Percentiles rank a stretch among this genome's conserved stretches.
These are phyloP conservation scores for Trichoderma semiorbis DNA, from an alignment of 2,329 filamentous ascomycete genomes.

Conservation along the genomic window DNA sequence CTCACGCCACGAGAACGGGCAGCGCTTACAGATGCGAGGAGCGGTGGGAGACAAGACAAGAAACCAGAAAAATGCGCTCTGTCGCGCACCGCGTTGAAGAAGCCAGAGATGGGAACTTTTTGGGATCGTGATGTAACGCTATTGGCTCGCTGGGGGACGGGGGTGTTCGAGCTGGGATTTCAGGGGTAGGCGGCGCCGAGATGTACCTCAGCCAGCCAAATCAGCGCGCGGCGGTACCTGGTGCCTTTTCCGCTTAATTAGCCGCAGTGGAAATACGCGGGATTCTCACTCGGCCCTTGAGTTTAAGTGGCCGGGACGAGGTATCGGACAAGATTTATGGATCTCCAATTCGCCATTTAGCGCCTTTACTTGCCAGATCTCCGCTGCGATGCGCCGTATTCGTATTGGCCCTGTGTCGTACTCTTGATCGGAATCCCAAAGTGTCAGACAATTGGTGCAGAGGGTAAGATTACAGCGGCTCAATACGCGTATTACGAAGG, in stretches of 20 bases:
- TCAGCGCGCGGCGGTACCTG: background rate
- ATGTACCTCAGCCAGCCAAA: background rate
- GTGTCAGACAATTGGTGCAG: background rate
- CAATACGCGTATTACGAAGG: background rate
- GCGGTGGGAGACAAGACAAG: background rate
- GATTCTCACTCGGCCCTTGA: background rate
- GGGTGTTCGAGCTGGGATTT: slow-evolving; percentile 5
- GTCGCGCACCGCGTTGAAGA: slow-evolving; percentile 12
- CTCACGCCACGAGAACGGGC: background rate
- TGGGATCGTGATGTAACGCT: slow-evolving; percentile 20
- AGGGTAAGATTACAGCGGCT: background rate
- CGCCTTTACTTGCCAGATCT: background rate
- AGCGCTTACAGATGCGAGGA: slow-evolving; percentile 1
- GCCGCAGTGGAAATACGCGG: slow-evolving; percentile 6
- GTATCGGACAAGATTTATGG: background rate
- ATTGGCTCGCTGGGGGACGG: slow-evolving; percentile 18
- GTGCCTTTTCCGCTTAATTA: background rate
- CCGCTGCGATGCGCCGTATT: slow-evolving; percentile 2
- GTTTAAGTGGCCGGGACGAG: background rate
- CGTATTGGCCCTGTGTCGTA: slow-evolving; percentile 7
- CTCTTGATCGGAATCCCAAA: slow-evolving; percentile 10
- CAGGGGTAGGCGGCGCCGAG: background rate
- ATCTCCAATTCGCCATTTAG: background rate
- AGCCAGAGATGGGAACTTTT: slow-evolving; percentile 15
- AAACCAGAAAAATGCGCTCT: background rate